Evolutionary conservation across 257 asterid species (phyloP).

Genomic region (Plantago elongata): DNA sequence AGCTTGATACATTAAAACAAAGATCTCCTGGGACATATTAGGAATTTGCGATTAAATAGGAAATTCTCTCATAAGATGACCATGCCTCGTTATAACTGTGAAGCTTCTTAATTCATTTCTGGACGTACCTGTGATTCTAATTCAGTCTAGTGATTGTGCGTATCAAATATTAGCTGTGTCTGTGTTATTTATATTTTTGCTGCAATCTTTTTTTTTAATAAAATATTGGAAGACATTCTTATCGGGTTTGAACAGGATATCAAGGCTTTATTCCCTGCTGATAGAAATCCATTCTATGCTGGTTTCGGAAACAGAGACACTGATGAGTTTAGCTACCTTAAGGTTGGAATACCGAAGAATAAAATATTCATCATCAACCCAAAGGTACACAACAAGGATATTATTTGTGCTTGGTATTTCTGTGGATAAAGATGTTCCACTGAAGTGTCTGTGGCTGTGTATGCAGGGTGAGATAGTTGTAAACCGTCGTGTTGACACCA

Average conservation of each 20-base stretch:
- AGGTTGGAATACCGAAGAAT: slow-evolving; percentile 86
- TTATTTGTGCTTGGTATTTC: background rate
- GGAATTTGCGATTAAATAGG: no score
- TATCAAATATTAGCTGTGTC: no score
- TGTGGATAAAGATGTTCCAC: slow-evolving; percentile 8
- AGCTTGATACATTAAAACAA: background rate
- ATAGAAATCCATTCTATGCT: slow-evolving; percentile 88
- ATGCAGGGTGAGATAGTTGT: slow-evolving; percentile 85
- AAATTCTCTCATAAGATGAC: no score
- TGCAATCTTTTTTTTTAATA: background rate
- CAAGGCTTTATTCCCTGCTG: slow-evolving; percentile 82
- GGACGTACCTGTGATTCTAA: no score
- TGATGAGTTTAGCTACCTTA: slow-evolving; percentile 89
- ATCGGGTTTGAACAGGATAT: slow-evolving; percentile 40
- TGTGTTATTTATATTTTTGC: no score
- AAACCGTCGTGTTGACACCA: slow-evolving; percentile 62
- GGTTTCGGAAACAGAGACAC: slow-evolving; percentile 98
- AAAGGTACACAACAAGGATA: slow-evolving; percentile 43
- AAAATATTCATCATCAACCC: slow-evolving; percentile 91
- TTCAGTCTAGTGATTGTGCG: background rate
- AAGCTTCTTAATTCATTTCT: no score
- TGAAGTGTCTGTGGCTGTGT: slow-evolving; percentile 6
- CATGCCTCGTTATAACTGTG: no score
- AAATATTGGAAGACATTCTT: slow-evolving; percentile 1
- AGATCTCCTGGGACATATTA: no score